These are phyloP conservation scores for Candida michaelii DNA, from an alignment of 805 yeast species.

Conservation along the genomic window DNA sequence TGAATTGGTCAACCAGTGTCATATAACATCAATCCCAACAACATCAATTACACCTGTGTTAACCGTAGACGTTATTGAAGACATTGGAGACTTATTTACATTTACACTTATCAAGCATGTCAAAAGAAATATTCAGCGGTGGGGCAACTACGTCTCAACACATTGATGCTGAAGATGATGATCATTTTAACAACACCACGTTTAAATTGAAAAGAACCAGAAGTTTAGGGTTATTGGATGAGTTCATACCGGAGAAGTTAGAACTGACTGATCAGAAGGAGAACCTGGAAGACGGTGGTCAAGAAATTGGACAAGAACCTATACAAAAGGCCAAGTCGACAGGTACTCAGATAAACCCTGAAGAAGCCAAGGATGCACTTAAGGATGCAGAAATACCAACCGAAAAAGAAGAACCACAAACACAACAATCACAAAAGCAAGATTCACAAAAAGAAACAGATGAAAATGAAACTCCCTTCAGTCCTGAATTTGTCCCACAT, in stretches of 20 bases:
- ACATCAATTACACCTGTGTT: not conserved
- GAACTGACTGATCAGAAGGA: conserved; percentile 1
- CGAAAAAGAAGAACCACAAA: not conserved
- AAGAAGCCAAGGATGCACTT: no score
- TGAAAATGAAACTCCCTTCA: conserved; percentile 13
- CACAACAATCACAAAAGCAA: not conserved
- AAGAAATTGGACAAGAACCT: no score
- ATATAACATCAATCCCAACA: not conserved
- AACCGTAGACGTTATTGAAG: not conserved
- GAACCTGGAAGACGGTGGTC: no score
- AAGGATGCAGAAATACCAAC: not conserved
- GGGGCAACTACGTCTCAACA: conserved; percentile 66
- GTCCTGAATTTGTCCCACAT: conserved; percentile 53
- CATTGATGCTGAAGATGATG: conserved; percentile 69
- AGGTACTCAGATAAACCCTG: no score
- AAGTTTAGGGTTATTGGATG: conserved; percentile 78
- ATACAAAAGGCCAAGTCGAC: no score
- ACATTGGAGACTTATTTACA: not conserved
- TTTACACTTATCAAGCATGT: not conserved
- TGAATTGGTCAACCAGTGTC: conserved; percentile 4
- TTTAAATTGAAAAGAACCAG: conserved; percentile 79
- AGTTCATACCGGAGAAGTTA: conserved; percentile 40
- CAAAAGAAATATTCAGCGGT: conserved; percentile 45
- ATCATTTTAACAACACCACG: conserved; percentile 66
- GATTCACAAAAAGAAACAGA: conserved; percentile 1